Evolutionary conservation across 2,329 filamentous ascomycete species (phyloP), one percentile per base, ranked within the genome.

Genomic region (Colletotrichum tanaceti): DNA sequence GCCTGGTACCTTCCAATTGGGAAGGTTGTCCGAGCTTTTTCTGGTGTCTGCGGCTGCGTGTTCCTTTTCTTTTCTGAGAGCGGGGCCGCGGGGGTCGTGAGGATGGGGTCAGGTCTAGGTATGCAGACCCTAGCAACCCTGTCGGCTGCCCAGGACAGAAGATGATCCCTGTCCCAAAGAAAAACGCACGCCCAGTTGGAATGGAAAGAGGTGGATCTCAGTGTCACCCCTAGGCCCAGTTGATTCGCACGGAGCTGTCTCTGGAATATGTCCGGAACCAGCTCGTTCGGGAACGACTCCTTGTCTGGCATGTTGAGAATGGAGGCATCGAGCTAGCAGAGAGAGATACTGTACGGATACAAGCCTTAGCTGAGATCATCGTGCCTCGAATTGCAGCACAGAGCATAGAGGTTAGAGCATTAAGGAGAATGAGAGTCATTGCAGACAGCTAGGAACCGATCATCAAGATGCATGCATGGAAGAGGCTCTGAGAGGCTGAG

Each of bases 11-110:
- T 66, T 70, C 66, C 66, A 70, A 67, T 61, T 70, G 63, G 57
- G 66, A 70, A 70, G 66, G 55, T 62, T 70, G 66, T 70, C 66
- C 66, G 66, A 70, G 66, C 66, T 70, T 68, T 9, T 55, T 65
- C 62, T 60, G 65, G 47, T 47, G 65, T 65, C 65, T 65, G 55
- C 43, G 35, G 35, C 47, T 35, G 60, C 41, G 60, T 53, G 60
- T 41, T 22, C 16, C 4, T 41, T 28, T n/a, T 9, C 20, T 41
- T 24, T 60, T n/a, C 43, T 20, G 65, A 28, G 47, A 59, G 53
- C 61, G 65, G 65, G 20, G 20, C n/a, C n/a, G n/a, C n/a, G n/a
- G n/a, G n/a, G n/a, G 10, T 39, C 5, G 24, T 16, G 55, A 49
- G 44, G 44, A 38, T 49, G 43, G 55, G 11, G 6, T 11, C 39